Evolutionary conservation across 805 yeast genomes (phyloP).

Genomic region (Barnettozyma californica): DNA sequence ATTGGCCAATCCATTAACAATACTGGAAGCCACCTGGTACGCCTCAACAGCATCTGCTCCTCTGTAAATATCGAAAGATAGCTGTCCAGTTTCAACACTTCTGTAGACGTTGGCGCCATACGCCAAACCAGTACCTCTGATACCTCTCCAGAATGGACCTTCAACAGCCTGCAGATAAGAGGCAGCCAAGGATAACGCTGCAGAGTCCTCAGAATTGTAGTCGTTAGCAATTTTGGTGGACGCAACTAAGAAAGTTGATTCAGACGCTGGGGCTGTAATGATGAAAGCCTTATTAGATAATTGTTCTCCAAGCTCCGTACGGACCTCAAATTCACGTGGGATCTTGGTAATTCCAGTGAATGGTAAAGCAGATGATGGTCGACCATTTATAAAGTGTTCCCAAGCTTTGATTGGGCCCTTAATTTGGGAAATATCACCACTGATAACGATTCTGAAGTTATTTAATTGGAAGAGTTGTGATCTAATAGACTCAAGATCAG

Average conservation of each 20-base stretch:
- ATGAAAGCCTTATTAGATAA: conserved; percentile 55
- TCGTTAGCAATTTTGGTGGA: conserved; percentile 55
- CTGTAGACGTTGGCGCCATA: conserved; percentile 72
- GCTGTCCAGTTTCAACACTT: conserved; percentile 58
- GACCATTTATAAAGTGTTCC: conserved; percentile 32
- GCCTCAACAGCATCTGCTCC: conserved; percentile 75
- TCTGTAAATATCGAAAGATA: conserved; percentile 66
- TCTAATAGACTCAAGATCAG: conserved; percentile 48
- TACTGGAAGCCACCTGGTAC: conserved; percentile 54
- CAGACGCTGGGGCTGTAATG: conserved; percentile 77
- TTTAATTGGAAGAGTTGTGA: conserved; percentile 45
- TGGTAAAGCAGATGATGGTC: background rate
- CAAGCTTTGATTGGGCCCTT: conserved; percentile 55
- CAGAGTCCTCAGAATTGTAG: conserved; percentile 53
- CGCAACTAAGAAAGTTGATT: conserved; percentile 64
- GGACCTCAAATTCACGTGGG: conserved; percentile 49
- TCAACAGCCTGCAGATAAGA: conserved; percentile 82
- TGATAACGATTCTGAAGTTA: conserved; percentile 61
- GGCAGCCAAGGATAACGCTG: conserved; percentile 65
- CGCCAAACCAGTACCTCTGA: conserved; percentile 91
- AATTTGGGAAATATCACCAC: conserved; percentile 60
- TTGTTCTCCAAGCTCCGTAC: conserved; percentile 49
- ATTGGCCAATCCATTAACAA: conserved; percentile 53
- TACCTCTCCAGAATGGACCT: conserved; percentile 96
- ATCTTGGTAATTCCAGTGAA: conserved; percentile 27